Base-by-base conservation (phyloP, 1,284 basidiomycete species). In the Ceratobasidium sp. region DNA sequence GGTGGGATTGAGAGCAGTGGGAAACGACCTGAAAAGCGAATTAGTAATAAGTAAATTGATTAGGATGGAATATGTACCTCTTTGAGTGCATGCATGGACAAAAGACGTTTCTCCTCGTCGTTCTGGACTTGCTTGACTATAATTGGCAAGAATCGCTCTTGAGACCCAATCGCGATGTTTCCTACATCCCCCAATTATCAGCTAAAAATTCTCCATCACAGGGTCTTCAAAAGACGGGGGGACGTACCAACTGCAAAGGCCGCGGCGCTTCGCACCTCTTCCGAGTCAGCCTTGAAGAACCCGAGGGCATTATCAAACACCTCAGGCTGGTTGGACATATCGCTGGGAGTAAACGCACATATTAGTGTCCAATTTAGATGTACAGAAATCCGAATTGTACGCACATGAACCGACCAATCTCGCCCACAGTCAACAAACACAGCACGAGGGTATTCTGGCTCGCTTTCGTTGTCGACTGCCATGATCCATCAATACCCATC, bases 111-210 rank as follows among this genome's bases (percentile, higher is more conserved):
- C 80, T 92, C 90, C n/a, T 90, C 87, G 79, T 93, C 90, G 15
- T 85, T 88, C 77, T 95, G 88, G 51, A 98, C 90, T 78, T 95
- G 88, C 78, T 92, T 90, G 78, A 98, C 89, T 77, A 99, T 93
- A 14, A 87, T 85, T 15, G 96, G 96, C 7, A 99, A 86, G 87
- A 96, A 97, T 76, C 91, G 88, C 19, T 91, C 88, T 17, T 96
- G 86, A 76, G 95, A 95, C 1, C 97, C 97, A 44, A 98, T 95
- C 6, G 97, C 93, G 77, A 99, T 94, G 81, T 98, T 99, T 47
- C 96, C 96, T 91, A 80, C 72, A 24, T 31, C n/a, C 19, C 33
- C n/a, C 24, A 53, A 2, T 14, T 1, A 22, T 54, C 14, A 59
- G 27, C 9, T 19, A 0, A 1, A 47, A 48, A n/a, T n/a, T n/a